Conservation (phyloP, 306 rosid species). For the Erythrophleum fordii region DNA sequence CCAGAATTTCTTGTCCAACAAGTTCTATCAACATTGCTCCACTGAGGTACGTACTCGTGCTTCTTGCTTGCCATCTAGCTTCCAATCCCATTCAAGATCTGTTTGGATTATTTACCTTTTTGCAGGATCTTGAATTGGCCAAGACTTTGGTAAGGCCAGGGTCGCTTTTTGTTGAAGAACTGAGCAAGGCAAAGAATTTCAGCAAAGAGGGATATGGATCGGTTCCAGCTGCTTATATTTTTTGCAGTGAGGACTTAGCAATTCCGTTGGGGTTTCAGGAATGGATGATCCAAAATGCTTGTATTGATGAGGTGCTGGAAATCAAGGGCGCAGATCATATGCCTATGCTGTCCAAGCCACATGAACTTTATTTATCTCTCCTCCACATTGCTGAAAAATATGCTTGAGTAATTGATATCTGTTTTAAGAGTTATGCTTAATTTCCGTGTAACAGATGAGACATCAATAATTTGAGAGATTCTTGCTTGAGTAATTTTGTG, state of each 20-base stretch:
- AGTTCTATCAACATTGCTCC: slow-evolving; percentile 57
- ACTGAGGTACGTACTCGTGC: slow-evolving; percentile 46
- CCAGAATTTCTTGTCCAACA: slow-evolving; percentile 41
- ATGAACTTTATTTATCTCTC: slow-evolving; percentile 45
- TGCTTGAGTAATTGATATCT: too few relatives aligned
- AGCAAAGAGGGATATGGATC: slow-evolving; percentile 52
- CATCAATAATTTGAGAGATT: too few relatives aligned
- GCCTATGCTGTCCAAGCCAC: slow-evolving; percentile 56
- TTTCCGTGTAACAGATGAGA: too few relatives aligned
- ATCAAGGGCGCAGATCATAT: slow-evolving; percentile 58
- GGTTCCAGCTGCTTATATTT: slow-evolving; percentile 38
- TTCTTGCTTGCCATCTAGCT: neutral
- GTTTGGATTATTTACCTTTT: neutral
- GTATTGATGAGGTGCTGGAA: slow-evolving; percentile 49
- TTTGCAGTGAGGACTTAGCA: slow-evolving; percentile 46
- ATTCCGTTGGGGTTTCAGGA: slow-evolving; percentile 42
- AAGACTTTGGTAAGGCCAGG: slow-evolving; percentile 43
- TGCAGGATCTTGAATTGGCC: slow-evolving; percentile 59
- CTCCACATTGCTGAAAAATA: too few relatives aligned
- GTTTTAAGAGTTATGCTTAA: too few relatives aligned
- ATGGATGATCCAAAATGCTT: slow-evolving; percentile 61
- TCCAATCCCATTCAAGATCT: neutral
- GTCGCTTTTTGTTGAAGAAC: slow-evolving; percentile 54
- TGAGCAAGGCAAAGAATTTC: slow-evolving; percentile 42
- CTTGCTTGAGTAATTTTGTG: too few relatives aligned